Evolutionary conservation across 2,329 filamentous ascomycete genomes (phyloP).

Genomic region (Tolypocladium inflatum): DNA sequence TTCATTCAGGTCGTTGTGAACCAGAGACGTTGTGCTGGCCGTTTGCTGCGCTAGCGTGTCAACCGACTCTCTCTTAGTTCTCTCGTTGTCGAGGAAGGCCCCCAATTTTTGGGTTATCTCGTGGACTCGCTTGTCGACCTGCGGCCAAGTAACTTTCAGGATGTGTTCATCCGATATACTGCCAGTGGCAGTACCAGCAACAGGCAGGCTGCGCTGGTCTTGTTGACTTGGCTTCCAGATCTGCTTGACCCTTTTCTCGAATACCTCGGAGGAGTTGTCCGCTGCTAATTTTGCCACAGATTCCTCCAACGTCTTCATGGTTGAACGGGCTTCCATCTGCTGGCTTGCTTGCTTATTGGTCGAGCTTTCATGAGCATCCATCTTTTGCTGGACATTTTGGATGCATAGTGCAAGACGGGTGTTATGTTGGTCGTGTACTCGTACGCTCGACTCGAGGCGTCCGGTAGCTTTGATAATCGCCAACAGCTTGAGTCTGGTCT

Average conservation of each 20-base stretch:
- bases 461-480: background rate
- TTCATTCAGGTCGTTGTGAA: constrained; percentile 1
- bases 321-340: background rate
- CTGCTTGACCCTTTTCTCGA: background rate
- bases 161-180: constrained; percentile 2
- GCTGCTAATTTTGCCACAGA: background rate
- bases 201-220: background rate
- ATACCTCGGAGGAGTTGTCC: background rate
- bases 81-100: constrained; percentile 12
- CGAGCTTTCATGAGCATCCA: background rate
- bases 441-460: background rate
- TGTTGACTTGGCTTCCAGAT: background rate
- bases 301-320: background rate
- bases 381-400: background rate
- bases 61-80: constrained; percentile 3
- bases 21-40: constrained; percentile 1
- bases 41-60: constrained; percentile 1
- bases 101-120: constrained; percentile 4
- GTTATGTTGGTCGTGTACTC: background rate
- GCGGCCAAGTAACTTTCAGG: background rate
- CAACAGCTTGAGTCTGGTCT: background rate
- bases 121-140: background rate
- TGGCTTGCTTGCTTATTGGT: constrained; percentile 1
- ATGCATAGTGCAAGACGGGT: background rate
- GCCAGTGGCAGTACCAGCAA: background rate